Base-by-base conservation (phyloP, 2,329 filamentous ascomycete genomes). In the Trichoderma oligosporum region DNA sequence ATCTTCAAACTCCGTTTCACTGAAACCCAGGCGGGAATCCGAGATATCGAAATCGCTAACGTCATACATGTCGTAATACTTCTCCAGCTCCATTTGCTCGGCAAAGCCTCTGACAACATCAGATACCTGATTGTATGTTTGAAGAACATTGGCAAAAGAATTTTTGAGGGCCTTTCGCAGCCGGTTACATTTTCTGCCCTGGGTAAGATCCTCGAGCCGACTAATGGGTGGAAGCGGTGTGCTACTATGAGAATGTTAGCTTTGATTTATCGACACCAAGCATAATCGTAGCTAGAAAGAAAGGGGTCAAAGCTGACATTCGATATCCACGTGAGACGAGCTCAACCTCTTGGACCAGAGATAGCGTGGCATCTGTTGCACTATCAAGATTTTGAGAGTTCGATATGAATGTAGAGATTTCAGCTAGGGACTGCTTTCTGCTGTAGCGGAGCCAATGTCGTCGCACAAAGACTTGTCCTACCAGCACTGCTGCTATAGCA, bases 341-440 rank as follows among this genome's bases (percentile, higher is more conserved):
- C 74, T 97, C 92, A n/a, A 97, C 91, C 73, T 97, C 92, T 70
- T 96, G 92, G 61, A 97, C 87, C 60, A 96, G 81, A 35, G 88
- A 85, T 56, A 96, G 78, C 2, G 89, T 88, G 29, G 89, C 87
- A 36, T 86, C 85, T 38, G 83, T 85, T 20, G 87, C 86, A 38
- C 86, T 83, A 71, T 97, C 91, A 64, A 95, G 91, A 48, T 86
- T 84, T 67, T 95, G 90, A 36, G 91, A 85, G 66, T 84, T 86
- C 45, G 82, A 78, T 44, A 94, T 85, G 62, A 96, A 84, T 0
- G 78, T 74, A 9, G 83, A 83, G 4, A 88, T 84, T 61, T 86
- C 84, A 31, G 83, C 78, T 35, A 96, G 78, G 0, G 88, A 86
- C 68, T 92, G 86, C 51, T 87, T 84, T 55, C 90, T 80, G 58